Evolutionary conservation across 352 stramenopile species (phyloP), one percentile per base, ranked within the genome.

Genomic region (Phytopythium kandeliae): DNA sequence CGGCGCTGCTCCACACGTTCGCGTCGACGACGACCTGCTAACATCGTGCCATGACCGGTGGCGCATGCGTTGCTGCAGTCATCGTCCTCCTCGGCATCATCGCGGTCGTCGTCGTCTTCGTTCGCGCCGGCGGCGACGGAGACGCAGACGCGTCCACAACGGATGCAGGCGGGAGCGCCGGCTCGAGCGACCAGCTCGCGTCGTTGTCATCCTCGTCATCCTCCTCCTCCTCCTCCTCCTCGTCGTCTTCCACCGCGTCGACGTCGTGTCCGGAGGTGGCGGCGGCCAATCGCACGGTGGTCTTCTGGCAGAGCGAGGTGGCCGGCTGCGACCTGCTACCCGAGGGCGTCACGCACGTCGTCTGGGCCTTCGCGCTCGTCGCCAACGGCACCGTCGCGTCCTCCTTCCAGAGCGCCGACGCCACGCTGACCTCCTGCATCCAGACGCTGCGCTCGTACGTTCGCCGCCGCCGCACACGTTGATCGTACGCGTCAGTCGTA

Each of bases 261-360:
- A 62, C 59, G 11, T 55, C 54, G 21, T 73, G 63, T 36, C 42
- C 66, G 10, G 45, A 48, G 41, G 66, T 84, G 1, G 48, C 57
- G 6, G 58, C 78, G 9, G 58, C 79, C 22, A 55, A 85, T n/a
- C 78, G 81, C 11, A 80, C 74, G 0, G 72, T 92, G 12, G 76
- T 70, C 21, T 92, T 92, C 63, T 92, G 81, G 81, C 81, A 92
- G 60, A 85, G 65, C 47, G 78, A 92, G 63, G 71, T 89, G 51
- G 60, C 63, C 16, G 81, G 78, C 4, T 92, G 81, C 58, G 76
- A 92, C 25, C 73, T 68, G 19, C 71, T 91, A n/a, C 78, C 81
- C 0, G 42, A 70, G 13, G 76, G 81, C 13, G 81, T 92, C 34
- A 90, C 81, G 4, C 81, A 92, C 60, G 65, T 92, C 10, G 63